These are phyloP conservation scores for Coemansia sp. DNA, from an alignment of 371 early-diverging fungal species.

Conservation along the genomic window DNA sequence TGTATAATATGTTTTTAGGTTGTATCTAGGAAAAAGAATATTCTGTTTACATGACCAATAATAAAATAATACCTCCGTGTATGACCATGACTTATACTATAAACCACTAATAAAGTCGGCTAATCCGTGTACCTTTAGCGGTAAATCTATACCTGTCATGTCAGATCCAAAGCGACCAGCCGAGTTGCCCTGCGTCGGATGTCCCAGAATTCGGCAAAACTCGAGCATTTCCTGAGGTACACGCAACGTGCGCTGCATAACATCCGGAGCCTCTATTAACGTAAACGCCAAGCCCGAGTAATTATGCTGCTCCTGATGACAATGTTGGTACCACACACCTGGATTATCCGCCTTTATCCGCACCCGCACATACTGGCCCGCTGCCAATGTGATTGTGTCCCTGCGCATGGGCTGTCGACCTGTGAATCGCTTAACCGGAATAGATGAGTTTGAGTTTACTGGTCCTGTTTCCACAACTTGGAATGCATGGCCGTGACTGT, in stretches of 20 bases:
- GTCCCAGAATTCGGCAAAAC: conserved; percentile 58
- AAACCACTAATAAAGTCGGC: no score
- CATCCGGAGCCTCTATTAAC: conserved; percentile 68
- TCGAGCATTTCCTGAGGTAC: conserved; percentile 54
- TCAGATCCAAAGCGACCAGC: not conserved
- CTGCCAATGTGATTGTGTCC: conserved; percentile 52
- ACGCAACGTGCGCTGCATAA: conserved; percentile 50
- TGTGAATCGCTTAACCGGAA: no score
- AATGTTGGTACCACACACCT: conserved; percentile 75
- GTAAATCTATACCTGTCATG: not conserved
- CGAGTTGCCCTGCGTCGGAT: conserved; percentile 16
- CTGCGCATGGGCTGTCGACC: not conserved
- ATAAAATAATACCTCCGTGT: no score
- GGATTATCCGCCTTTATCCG: conserved; percentile 74
- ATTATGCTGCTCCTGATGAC: conserved; percentile 79
- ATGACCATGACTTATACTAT: no score
- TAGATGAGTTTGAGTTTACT: not conserved
- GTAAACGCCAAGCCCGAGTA: conserved; percentile 61
- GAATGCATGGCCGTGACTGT: conserved; percentile 80
- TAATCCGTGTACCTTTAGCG: not conserved
- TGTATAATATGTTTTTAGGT: no score
- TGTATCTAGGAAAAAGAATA: no score
- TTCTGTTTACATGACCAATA: no score
- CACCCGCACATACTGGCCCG: conserved; percentile 56
- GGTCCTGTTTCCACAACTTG: conserved; percentile 61